Percentiles rank a stretch among this genome's conserved stretches.
phyloP scores from a whole-genome alignment of 306 rosid species.

The Quercus mongolica region DNA sequence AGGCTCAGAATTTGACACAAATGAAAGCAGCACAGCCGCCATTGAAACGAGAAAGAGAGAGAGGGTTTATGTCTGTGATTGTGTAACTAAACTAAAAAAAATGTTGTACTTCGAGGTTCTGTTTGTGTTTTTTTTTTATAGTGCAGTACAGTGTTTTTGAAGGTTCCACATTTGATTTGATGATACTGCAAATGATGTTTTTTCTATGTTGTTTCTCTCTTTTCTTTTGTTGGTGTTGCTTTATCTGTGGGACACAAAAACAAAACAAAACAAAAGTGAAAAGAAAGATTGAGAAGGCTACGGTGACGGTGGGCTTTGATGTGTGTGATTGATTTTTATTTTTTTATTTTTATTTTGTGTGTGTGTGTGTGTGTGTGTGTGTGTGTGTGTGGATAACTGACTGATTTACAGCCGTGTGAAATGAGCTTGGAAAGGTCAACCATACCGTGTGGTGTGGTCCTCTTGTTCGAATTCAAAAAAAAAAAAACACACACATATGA shows the following conservation, averaged over 20 bases:
- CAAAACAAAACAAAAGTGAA: background rate
- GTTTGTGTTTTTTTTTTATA: background rate
- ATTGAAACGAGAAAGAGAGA: conserved; percentile 21
- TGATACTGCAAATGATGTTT: background rate
- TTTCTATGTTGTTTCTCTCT: background rate
- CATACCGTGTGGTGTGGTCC: background rate
- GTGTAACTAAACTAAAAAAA: no score
- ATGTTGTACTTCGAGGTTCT: background rate
- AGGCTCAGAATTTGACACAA: conserved; percentile 16
- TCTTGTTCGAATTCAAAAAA: no score
- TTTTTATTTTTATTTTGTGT: no score
- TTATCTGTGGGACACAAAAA: no score
- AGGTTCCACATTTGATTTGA: background rate
- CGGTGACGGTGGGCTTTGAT: background rate
- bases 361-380: no score
- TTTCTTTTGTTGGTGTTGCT: background rate
- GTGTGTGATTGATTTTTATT: no score
- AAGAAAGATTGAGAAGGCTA: background rate
- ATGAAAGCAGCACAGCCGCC: conserved; percentile 39
- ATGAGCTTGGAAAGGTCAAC: background rate
- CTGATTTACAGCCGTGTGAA: background rate
- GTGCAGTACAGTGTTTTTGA: background rate
- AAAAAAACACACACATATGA: no score
- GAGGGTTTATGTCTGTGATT: background rate
- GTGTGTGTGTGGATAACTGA: background rate